These are phyloP conservation scores for Domatiomyces globalis DNA, from an alignment of 2,329 filamentous ascomycete species.

Conservation along the genomic window DNA sequence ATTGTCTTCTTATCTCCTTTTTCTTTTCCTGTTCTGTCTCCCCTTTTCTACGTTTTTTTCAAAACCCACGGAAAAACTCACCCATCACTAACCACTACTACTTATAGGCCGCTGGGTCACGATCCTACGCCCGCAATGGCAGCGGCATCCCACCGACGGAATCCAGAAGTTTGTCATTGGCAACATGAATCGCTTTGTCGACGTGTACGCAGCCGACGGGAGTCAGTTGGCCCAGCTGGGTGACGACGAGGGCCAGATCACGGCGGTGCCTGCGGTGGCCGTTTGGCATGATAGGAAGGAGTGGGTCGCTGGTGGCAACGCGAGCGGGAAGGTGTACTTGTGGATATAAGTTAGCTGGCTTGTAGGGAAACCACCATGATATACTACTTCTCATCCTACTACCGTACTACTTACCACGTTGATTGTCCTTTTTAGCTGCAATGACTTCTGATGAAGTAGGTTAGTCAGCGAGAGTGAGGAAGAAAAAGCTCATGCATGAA, in stretches of 20 bases:
- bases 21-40: constrained; percentile 27
- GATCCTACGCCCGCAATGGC: constrained; percentile 75
- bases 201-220: constrained; percentile 69
- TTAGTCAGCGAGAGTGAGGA: no score
- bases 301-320: constrained; percentile 86
- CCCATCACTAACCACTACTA: not conserved
- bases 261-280: constrained; percentile 82
- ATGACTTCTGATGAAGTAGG: no score
- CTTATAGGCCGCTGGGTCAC: constrained; percentile 17
- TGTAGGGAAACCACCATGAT: no score
- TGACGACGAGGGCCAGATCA: constrained; percentile 77
- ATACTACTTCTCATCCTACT: no score
- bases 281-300: constrained; percentile 77
- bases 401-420: no score
- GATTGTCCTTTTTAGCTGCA: no score
- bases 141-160: constrained; percentile 59
- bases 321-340: constrained; percentile 79
- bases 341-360: constrained; percentile 44
- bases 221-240: constrained; percentile 81
- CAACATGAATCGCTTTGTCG: constrained; percentile 96
- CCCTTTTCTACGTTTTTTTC: constrained; percentile 1
- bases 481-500: no score
- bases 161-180: constrained; percentile 83
- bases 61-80: no score
- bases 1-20: no score